Evolutionary conservation across 306 rosid species (phyloP).

Genomic region (Hippophae rhamnoides): DNA sequence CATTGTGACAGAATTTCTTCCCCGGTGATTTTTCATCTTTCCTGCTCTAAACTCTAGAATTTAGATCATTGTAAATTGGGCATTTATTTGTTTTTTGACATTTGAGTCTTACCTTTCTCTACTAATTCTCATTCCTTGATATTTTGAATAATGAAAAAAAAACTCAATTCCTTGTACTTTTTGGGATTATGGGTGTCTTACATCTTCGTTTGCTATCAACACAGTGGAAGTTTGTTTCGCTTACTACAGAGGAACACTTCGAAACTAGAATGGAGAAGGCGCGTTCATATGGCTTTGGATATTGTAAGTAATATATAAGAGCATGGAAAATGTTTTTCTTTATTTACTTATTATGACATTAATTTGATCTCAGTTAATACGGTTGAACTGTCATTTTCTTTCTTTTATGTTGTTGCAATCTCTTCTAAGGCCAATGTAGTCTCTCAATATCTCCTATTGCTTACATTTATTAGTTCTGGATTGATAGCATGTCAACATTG

Average conservation of each 20-base stretch:
- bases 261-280: conserved; percentile 91
- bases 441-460: too few relatives aligned
- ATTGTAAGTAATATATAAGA: conserved; percentile 55
- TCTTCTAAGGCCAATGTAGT: too few relatives aligned
- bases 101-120: too few relatives aligned
- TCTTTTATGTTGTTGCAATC: too few relatives aligned
- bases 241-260: conserved; percentile 75
- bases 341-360: not conserved
- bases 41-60: conserved; percentile 4
- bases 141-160: not conserved
- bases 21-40: conserved; percentile 54
- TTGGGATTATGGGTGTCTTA: conserved; percentile 20
- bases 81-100: too few relatives aligned
- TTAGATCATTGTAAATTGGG: too few relatives aligned
- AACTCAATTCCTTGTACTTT: conserved; percentile 1
- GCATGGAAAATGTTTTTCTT: not conserved
- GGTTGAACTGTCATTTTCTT: too few relatives aligned
- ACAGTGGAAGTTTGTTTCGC: conserved; percentile 94
- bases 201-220: conserved; percentile 24
- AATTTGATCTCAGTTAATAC: not conserved
- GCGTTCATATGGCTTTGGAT: conserved; percentile 90
- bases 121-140: not conserved
- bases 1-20: conserved; percentile 95
- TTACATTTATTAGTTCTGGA: too few relatives aligned
- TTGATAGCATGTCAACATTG: too few relatives aligned